Conservation (phyloP, 345 rosid species). For the Acer saccharum region DNA sequence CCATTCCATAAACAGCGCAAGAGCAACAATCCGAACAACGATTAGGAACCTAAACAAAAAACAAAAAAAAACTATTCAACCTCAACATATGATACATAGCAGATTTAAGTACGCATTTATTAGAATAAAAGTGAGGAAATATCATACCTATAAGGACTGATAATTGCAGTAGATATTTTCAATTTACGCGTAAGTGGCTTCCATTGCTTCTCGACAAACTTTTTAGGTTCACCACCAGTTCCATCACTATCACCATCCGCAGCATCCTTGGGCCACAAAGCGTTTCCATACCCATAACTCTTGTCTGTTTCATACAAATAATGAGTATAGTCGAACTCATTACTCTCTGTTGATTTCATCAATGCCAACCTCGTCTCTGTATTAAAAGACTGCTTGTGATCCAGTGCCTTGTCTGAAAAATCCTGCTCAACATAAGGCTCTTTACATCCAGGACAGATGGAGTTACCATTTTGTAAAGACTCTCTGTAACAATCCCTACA, state of each 20-base stretch:
- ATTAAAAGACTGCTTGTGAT: neutral
- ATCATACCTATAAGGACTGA: slow-evolving; percentile 56
- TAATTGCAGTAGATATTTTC: slow-evolving; percentile 43
- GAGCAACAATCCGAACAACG: slow-evolving; percentile 53
- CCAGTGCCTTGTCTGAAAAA: slow-evolving; percentile 23
- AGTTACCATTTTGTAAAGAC: slow-evolving; percentile 29
- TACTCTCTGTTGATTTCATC: slow-evolving; percentile 4
- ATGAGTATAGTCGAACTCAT: slow-evolving; percentile 42
- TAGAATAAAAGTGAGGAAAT: slow-evolving; percentile 7
- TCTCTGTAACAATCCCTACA: slow-evolving; percentile 53
- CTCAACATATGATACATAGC: neutral
- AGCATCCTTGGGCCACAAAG: slow-evolving; percentile 46
- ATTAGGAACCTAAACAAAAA: slow-evolving; percentile 55
- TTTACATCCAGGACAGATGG: slow-evolving; percentile 57
- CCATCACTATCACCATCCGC: slow-evolving; percentile 23
- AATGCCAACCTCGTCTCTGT: neutral
- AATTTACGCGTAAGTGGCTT: slow-evolving; percentile 51
- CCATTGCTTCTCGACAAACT: slow-evolving; percentile 45
- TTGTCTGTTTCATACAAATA: slow-evolving; percentile 46
- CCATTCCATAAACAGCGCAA: slow-evolving; percentile 67
- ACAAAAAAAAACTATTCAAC: neutral
- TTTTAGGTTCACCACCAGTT: slow-evolving; percentile 15
- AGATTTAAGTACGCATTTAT: neutral
- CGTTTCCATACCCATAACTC: slow-evolving; percentile 56
- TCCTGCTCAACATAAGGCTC: slow-evolving; percentile 39